Evolutionary conservation across 768 basidiomycete species (phyloP), one percentile per base, ranked within the genome.

Genomic region (Calocera viscosa): DNA sequence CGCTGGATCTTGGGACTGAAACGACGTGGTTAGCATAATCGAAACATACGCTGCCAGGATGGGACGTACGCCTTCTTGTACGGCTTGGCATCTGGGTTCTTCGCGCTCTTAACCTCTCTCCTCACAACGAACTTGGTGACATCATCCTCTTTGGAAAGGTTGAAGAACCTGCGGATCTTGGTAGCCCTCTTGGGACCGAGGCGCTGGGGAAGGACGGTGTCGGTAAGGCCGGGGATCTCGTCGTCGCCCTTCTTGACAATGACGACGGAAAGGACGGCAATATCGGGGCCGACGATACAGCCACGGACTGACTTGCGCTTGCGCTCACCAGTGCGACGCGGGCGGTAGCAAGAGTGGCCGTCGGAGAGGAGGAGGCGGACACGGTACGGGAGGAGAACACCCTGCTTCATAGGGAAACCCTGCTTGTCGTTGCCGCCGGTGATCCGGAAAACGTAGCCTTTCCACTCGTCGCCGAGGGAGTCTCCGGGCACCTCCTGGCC

Each of bases 331-430:
- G 82, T 79, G 78, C 94, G 90, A 75, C 94, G 90, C 71, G 82
- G 78, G 73, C 95, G 92, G 85, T 91, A 97, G 85, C 95, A 98
- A 34, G 94, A 95, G 86, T 98, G 95, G 64, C 94, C 94, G 77
- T 95, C 91, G 70, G 90, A 73, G 76, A 99, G 90, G 74, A 98
- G 90, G 71, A 99, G 89, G 69, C 85, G 82, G 73, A 94, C 91
- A 84, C 95, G 94, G 81, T 91, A 76, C 68, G 91, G 91, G 74
- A 95, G 84, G 69, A 98, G 89, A 72, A 97, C 90, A 81, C 95
- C 94, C 81, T 99, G 95, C 80, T 98, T 98, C 93, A 97, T 96
- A 63, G 94, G 93, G 84, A 96, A 95, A 75, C 94, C 93, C 78
- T 94, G 91, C 82, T 93, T 92, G 86, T 97, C 94, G 83, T 97